Evolutionary conservation across 2,329 filamentous ascomycete genomes (phyloP).

Genomic region (Rasamsonia emersonii): DNA sequence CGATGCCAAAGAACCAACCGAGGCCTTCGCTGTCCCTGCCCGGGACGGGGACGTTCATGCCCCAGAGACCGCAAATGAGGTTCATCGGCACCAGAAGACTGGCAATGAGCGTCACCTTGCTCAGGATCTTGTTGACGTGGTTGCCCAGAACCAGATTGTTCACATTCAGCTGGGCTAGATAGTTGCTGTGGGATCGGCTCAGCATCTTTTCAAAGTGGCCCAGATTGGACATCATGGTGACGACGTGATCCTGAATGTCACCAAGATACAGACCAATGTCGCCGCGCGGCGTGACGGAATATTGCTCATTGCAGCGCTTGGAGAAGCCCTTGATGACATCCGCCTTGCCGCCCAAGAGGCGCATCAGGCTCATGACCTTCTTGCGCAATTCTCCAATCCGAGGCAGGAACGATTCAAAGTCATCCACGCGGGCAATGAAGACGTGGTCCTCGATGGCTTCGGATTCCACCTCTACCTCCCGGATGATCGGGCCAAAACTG

Average conservation of each 20-base stretch:
- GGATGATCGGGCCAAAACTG: conserved; percentile 83
- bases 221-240: conserved; percentile 97
- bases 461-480: conserved; percentile 75
- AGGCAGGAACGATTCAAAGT: conserved; percentile 78
- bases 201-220: conserved; percentile 97
- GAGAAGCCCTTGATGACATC: conserved; percentile 96
- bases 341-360: conserved; percentile 91
- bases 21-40: conserved; percentile 27
- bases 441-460: conserved; percentile 94
- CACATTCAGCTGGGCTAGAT: conserved; percentile 87
- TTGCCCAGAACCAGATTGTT: conserved; percentile 85
- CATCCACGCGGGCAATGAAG: conserved; percentile 82
- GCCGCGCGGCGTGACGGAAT: conserved; percentile 87
- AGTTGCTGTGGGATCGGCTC: conserved; percentile 87
- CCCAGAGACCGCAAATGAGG: conserved; percentile 60
- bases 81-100: conserved; percentile 96
- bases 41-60: conserved; percentile 44
- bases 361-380: conserved; percentile 87
- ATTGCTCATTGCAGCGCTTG: conserved; percentile 97
- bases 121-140: conserved; percentile 76
- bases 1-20: conserved; percentile 42
- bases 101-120: conserved; percentile 89
- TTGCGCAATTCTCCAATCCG: conserved; percentile 86
- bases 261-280: conserved; percentile 95
- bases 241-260: conserved; percentile 97